Evolutionary conservation across 306 rosid species (phyloP).

Genomic region (Trifolium dubium): DNA sequence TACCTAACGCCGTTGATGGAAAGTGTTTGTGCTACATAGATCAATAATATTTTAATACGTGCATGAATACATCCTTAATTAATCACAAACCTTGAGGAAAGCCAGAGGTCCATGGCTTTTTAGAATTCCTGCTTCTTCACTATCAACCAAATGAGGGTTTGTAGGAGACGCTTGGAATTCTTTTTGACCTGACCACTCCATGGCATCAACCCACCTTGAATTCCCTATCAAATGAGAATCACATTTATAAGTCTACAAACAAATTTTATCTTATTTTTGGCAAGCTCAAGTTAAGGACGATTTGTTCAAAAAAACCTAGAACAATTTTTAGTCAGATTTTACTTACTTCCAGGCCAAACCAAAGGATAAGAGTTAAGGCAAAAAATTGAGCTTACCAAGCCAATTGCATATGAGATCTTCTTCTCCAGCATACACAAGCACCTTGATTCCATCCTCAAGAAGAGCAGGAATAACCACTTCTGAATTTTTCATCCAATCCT

Average conservation of each 20-base stretch:
- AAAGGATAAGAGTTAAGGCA: neutral
- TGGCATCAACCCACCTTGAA: conserved; percentile 89
- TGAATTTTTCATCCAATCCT: conserved; percentile 95
- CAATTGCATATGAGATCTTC: conserved; percentile 94
- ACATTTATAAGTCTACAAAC: conserved; percentile 4
- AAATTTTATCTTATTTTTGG: too few relatives aligned
- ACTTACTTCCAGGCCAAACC: neutral
- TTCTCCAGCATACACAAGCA: conserved; percentile 95
- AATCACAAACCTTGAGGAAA: conserved; percentile 74
- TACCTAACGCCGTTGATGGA: neutral
- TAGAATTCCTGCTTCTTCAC: conserved; percentile 73
- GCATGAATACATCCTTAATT: conserved; percentile 1
- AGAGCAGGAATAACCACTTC: conserved; percentile 88
- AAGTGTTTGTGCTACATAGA: neutral
- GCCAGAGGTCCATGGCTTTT: conserved; percentile 81
- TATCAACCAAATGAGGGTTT: conserved; percentile 66
- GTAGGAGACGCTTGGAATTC: conserved; percentile 53
- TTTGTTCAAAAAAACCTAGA: neutral
- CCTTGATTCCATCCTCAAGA: conserved; percentile 83
- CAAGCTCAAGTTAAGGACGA: neutral
- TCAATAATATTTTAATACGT: neutral
- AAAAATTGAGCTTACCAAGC: conserved; percentile 68
- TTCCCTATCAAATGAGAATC: conserved; percentile 60
- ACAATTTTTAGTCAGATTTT: too few relatives aligned
- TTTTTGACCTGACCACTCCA: conserved; percentile 91